These are phyloP conservation scores for Arabidopsis hybrid DNA, from an alignment of 441 rosid genomes.

Conservation along the genomic window DNA sequence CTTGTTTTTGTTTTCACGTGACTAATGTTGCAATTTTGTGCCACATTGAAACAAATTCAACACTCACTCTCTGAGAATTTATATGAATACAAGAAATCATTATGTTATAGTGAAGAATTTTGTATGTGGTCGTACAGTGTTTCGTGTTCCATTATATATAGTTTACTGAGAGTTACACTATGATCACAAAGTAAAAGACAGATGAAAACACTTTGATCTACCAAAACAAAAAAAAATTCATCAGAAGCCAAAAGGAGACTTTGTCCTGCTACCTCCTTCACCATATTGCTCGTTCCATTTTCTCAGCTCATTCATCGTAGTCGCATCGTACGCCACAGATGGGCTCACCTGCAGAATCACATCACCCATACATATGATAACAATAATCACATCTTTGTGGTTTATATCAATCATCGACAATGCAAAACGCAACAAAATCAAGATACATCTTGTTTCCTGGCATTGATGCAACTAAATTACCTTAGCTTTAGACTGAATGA, in stretches of 20 bases:
- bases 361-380: conserved; percentile 26
- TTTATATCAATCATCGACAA: not conserved
- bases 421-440: not conserved
- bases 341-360: conserved; percentile 77
- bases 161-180: conserved; percentile 12
- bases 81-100: too few relatives aligned
- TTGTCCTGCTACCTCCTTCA: conserved; percentile 90
- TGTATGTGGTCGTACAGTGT: too few relatives aligned
- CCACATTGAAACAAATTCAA: too few relatives aligned
- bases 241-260: conserved; percentile 81
- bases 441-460: not conserved
- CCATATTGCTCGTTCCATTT: conserved; percentile 99
- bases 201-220: not conserved
- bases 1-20: not conserved
- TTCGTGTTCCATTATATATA: not conserved
- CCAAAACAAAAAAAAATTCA: conserved; percentile 22
- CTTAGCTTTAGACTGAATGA: conserved; percentile 79
- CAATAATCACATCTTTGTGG: conserved; percentile 25
- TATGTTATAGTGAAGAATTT: too few relatives aligned
- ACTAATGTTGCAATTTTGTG: too few relatives aligned
- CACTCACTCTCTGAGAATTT: too few relatives aligned
- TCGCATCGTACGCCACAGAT: conserved; percentile 84
- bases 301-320: conserved; percentile 92
- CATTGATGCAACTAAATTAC: conserved; percentile 45
- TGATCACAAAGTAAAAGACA: conserved; percentile 18